Conservation (phyloP, 1,284 basidiomycete genomes). For the Trichosporon faecale region DNA sequence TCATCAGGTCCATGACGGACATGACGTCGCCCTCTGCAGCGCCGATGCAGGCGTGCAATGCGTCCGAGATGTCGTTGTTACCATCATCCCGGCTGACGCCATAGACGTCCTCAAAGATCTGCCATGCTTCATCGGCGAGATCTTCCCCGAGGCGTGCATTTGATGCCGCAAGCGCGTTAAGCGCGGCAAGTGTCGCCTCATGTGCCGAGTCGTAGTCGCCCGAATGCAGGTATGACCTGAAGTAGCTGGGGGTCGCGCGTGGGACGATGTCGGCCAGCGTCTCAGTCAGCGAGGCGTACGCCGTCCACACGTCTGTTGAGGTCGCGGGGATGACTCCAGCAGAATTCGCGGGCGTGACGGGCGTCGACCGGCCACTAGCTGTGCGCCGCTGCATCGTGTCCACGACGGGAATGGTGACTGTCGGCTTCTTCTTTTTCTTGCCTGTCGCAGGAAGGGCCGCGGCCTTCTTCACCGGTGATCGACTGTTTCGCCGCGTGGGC, state of each 20-base stretch:
- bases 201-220: slow-evolving; percentile 38
- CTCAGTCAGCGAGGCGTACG: slow-evolving; percentile 39
- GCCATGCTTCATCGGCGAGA: slow-evolving; percentile 7
- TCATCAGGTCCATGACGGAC: slow-evolving; percentile 46
- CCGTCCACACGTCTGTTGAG: slow-evolving; percentile 38
- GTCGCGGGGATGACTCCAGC: slow-evolving; percentile 13
- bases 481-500: neutral
- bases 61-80: slow-evolving; percentile 6
- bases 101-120: slow-evolving; percentile 40
- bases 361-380: neutral
- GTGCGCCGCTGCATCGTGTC: slow-evolving; percentile 41
- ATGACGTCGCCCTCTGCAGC: slow-evolving; percentile 40
- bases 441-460: neutral
- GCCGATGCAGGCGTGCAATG: slow-evolving; percentile 35
- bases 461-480: neutral
- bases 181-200: slow-evolving; percentile 34
- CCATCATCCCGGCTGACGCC: slow-evolving; percentile 21
- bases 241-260: slow-evolving; percentile 27
- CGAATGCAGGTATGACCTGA: slow-evolving; percentile 39
- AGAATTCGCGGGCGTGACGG: neutral
- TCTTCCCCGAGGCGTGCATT: slow-evolving; percentile 7
- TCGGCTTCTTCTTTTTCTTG: slow-evolving; percentile 16
- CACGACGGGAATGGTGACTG: slow-evolving; percentile 33
- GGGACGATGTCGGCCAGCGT: slow-evolving; percentile 38
- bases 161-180: slow-evolving; percentile 28